Conservation (phyloP, 257 asterid genomes). For the Ocimum tenuiflorum region DNA sequence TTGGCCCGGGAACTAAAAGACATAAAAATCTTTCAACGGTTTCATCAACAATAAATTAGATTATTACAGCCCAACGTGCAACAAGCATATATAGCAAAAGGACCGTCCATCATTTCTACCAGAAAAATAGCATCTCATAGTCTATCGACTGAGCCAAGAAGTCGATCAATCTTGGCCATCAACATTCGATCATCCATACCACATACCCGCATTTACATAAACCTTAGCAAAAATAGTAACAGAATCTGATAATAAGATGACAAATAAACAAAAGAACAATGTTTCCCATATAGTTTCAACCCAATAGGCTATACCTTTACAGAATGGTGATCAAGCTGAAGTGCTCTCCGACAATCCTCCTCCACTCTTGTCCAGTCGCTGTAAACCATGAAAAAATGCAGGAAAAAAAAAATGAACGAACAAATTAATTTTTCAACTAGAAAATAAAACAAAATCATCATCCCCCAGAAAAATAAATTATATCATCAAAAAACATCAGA, state of each 20-base stretch:
- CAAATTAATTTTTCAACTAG: background rate
- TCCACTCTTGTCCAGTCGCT: slow-evolving; percentile 80
- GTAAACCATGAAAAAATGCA: slow-evolving; percentile 4
- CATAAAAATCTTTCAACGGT: background rate
- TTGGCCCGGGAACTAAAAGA: background rate
- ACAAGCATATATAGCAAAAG: background rate
- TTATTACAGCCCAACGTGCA: too few species aligned
- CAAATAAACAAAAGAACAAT: background rate
- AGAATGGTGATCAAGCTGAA: slow-evolving; percentile 53
- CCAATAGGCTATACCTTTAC: slow-evolving; percentile 40
- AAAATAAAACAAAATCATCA: background rate
- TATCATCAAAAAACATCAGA: background rate
- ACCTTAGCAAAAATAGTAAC: background rate
- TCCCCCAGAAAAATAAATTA: background rate
- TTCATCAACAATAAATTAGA: background rate
- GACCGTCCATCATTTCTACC: background rate
- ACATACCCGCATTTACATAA: background rate
- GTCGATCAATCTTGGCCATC: slow-evolving; percentile 9
- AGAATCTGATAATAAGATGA: background rate
- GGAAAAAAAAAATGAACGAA: slow-evolving; percentile 5
- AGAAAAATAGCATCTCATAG: background rate
- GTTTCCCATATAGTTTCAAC: too few species aligned
- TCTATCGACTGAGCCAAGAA: too few species aligned
- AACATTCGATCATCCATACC: slow-evolving; percentile 4
- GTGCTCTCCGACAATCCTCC: slow-evolving; percentile 61